These are phyloP conservation scores for rapeseed (Brassica napus) DNA, from an alignment of 345 rosid genomes.

Conservation along the genomic window Da-Ae NC_063449.1:48191501-48192000, in stretches of 20 bases:
- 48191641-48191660: slow-evolving; percentile 15
- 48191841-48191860: slow-evolving; percentile 23
- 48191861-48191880: slow-evolving; percentile 18
- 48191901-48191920: slow-evolving; percentile 84
- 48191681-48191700: slow-evolving; percentile 17
- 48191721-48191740: slow-evolving; percentile 69
- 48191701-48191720: slow-evolving; percentile 60
- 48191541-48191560: slow-evolving; percentile 54
- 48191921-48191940: slow-evolving; percentile 91
- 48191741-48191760: slow-evolving; percentile 90
- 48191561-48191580: slow-evolving; percentile 99
- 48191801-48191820: slow-evolving; percentile 51
- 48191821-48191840: slow-evolving; percentile 15
- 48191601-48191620: slow-evolving; percentile 78
- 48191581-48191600: slow-evolving; percentile 80
- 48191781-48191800: slow-evolving; percentile 87
- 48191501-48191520: too few relatives aligned
- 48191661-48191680: not conserved
- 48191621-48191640: slow-evolving; percentile 62
- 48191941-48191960: slow-evolving; percentile 95
- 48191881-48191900: slow-evolving; percentile 63
- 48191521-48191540: not conserved
- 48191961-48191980: slow-evolving; percentile 88
- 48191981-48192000: slow-evolving; percentile 57
- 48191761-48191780: slow-evolving; percentile 89